Base-by-base conservation (phyloP, 2,329 filamentous ascomycete genomes). In the Botrytis medusae region DNA sequence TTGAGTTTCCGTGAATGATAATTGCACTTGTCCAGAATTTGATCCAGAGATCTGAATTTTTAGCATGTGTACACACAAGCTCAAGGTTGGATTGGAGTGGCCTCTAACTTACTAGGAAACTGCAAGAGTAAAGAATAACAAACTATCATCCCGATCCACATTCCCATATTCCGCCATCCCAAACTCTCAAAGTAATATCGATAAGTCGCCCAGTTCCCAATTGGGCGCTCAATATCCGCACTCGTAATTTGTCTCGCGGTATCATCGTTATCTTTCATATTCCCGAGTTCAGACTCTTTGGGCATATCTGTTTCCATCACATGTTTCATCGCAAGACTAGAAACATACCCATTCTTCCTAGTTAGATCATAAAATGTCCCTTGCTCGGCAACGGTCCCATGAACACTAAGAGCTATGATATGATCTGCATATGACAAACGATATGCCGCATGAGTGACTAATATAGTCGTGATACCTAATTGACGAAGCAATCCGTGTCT, bases 401-500 rank as follows among this genome's bases (percentile, higher is more conserved):
- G 71, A 7, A 75, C n/a, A 51, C 51, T 75, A 9, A 85, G 74
- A 14, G 79, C 80, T 16, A 85, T 78, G n/a, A 78, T 76, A 48
- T 76, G 68, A 46, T 78, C 73, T 25, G 77, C 73, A 65, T 76
- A 75, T 4, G 72, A 73, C 18, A 77, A 63, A 20, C 74, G 72
- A 72, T 76, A 74, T 34, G 70, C 72, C n/a, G 72, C 74, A 70
- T 79, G 82, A 1, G 82, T 84, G 7, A 80, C 80, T 6, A 85
- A 76, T 14, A 85, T 69, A 0, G 82, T 77, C 1, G 84, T 84
- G 0, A 80, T 81, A 0, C 77, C 76, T 67, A 79, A 78, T 63
- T 40, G 76, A 37, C 72, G 74, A 51, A 78, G 73, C 1, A 81
- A 72, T 8, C 67, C 72, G 12, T 73, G 74, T 14, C 32, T 70